These are phyloP conservation scores for Elsinoe fawcettii DNA, from an alignment of 2,329 filamentous ascomycete genomes.

Conservation along the genomic window DNA sequence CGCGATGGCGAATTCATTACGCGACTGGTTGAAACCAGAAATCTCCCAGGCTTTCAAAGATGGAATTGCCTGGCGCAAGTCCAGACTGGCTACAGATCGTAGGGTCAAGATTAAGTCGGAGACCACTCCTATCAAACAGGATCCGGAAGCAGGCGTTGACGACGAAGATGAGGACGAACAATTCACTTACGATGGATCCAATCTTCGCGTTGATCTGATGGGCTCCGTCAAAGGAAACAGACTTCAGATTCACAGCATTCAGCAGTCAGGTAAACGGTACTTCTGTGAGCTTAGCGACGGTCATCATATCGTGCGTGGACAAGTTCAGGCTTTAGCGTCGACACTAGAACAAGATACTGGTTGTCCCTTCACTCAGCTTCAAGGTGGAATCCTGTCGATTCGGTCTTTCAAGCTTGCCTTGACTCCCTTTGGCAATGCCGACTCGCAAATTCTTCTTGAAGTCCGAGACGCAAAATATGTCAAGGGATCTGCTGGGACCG, in stretches of 20 bases:
- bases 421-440: not conserved
- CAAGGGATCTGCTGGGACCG: not conserved
- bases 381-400: not conserved
- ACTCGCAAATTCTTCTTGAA: not conserved
- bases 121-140: conserved; percentile 18
- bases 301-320: not conserved
- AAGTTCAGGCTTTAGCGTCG: not conserved
- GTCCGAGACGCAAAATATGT: not conserved
- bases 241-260: conserved; percentile 1
- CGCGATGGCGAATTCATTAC: conserved; percentile 18
- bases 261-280: not conserved
- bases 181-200: conserved; percentile 25
- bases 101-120: conserved; percentile 22
- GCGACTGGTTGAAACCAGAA: conserved; percentile 25
- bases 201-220: conserved; percentile 23
- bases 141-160: conserved; percentile 3
- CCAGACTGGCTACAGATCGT: not conserved
- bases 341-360: not conserved
- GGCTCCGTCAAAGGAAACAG: conserved; percentile 19
- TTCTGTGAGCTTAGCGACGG: not conserved
- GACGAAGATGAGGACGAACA: not conserved
- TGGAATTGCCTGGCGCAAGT: conserved; percentile 25
- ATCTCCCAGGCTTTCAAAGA: conserved; percentile 23
- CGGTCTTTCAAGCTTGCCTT: conserved; percentile 5
- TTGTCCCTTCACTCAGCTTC: not conserved